Base-by-base conservation (phyloP, 371 early-diverging fungal genomes). In the Choanephora cucurbitarum region DNA sequence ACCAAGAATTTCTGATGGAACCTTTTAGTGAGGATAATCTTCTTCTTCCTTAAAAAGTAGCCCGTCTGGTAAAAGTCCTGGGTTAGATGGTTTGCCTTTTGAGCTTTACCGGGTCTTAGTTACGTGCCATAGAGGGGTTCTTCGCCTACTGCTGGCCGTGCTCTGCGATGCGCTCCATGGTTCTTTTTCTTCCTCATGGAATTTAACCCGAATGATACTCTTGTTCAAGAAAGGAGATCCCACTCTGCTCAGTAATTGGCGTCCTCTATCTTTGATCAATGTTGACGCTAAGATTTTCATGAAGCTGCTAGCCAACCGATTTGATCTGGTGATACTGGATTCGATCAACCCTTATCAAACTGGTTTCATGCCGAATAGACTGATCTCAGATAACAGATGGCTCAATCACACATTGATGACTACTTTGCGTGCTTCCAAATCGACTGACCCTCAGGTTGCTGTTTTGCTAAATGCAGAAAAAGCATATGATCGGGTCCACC, bases 401-500 rank as follows among this genome's bases (percentile, higher is more conserved):
- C 5, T 32, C 10, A 32, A 32, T 10, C 32, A 32, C 10, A 32
- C 10, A 10, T 10, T 32, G 6, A 32, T 32, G 32, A 32, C 32
- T 6, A 32, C 32, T 32, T 10, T 32, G 5, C 32, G 32, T 32
- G 32, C 5, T 6, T 6, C 5, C 32, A 32, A 32, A 10, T 32
- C 52, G 10, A 1, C 0, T 0, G 13, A 31, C 18, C 18, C 43
- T 1, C 3, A 40, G 13, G 49, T 49, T 5, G 47, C 52, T 1
- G 42, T 58, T 18, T 42, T 58, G 1, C 15, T 58, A 5, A 46
- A 65, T n/a, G n/a, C n/a, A n/a, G n/a, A n/a, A n/a, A n/a, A n/a
- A n/a, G n/a, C n/a, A n/a, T n/a, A n/a, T n/a, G 61, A 63, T 23
- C 37, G 64, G 1, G 50, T 70, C 0, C 64, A 70, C 46, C 61